Evolutionary conservation across 306 rosid species (phyloP).

Genomic region (Quillaja saponaria): DNA sequence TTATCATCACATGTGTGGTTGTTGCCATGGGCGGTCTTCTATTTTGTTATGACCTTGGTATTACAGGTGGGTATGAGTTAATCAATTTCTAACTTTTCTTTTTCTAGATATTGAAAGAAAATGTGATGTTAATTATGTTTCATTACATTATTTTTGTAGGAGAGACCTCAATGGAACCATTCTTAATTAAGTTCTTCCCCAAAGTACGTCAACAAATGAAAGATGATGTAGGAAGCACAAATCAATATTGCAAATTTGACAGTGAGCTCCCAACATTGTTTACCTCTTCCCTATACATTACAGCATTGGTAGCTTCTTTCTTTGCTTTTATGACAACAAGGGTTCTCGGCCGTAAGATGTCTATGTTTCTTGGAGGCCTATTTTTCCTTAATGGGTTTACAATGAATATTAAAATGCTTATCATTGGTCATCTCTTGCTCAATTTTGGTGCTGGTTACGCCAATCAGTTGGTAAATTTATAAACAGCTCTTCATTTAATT

Average conservation of each 20-base stretch:
- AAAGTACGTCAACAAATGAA: conserved; percentile 53
- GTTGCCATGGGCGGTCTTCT: conserved; percentile 76
- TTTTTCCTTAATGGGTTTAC: conserved; percentile 62
- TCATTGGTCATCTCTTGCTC: conserved; percentile 60
- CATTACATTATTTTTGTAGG: conserved; percentile 74
- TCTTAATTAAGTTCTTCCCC: conserved; percentile 56
- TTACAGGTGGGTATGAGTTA: conserved; percentile 53
- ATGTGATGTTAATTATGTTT: conserved; percentile 1
- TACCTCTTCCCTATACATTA: conserved; percentile 73
- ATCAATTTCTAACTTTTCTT: no score
- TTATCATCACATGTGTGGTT: conserved; percentile 48
- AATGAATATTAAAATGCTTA: conserved; percentile 51
- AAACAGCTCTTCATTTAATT: no score
- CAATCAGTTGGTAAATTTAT: conserved; percentile 55
- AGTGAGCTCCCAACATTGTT: conserved; percentile 61
- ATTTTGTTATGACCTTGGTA: conserved; percentile 85
- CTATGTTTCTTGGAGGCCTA: conserved; percentile 60
- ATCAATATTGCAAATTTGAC: conserved; percentile 71
- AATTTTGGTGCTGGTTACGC: conserved; percentile 81
- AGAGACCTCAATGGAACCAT: conserved; percentile 77
- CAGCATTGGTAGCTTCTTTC: conserved; percentile 62
- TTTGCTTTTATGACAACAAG: conserved; percentile 51
- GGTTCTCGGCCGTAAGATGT: conserved; percentile 47
- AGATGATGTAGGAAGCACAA: conserved; percentile 22
- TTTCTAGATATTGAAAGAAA: no score